phyloP scores from a whole-genome alignment of 2,329 filamentous ascomycete species.

The Chrysosporium queenslandicum region DNA sequence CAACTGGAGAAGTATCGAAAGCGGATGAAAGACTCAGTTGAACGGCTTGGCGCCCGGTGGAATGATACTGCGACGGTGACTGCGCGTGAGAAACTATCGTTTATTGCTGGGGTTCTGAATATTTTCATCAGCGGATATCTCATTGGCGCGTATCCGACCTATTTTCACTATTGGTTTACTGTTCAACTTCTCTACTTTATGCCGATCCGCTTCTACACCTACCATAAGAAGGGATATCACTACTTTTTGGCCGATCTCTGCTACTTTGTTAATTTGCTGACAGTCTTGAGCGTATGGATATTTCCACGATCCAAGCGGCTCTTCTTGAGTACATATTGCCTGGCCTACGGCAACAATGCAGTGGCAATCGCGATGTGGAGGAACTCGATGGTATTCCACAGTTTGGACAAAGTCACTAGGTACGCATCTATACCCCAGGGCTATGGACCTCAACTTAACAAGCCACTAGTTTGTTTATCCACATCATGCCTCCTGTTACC shows the following conservation, averaged over 20 bases:
- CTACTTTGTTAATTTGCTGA: constrained; percentile 91
- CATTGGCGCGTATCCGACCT: constrained; percentile 72
- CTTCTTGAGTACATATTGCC: constrained; percentile 83
- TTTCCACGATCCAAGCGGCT: constrained; percentile 85
- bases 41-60: constrained; percentile 75
- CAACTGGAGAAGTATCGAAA: constrained; percentile 83
- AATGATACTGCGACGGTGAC: constrained; percentile 84
- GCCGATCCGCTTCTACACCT: constrained; percentile 87
- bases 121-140: constrained; percentile 95
- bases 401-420: constrained; percentile 93
- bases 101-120: constrained; percentile 92
- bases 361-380: constrained; percentile 98
- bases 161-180: constrained; percentile 90
- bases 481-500: constrained; percentile 95
- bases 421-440: too few species aligned
- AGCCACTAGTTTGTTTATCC: constrained; percentile 69
- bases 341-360: constrained; percentile 93
- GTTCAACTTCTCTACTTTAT: constrained; percentile 85
- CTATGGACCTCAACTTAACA: too few species aligned
- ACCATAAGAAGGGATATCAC: constrained; percentile 83
- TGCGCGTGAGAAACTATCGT: constrained; percentile 83
- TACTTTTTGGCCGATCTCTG: constrained; percentile 96
- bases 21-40: constrained; percentile 80
- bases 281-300: constrained; percentile 73
- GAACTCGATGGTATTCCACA: constrained; percentile 96